Conservation (phyloP, 495 filamentous ascomycete species). For the Pseudotulostoma volvatum region DNA sequence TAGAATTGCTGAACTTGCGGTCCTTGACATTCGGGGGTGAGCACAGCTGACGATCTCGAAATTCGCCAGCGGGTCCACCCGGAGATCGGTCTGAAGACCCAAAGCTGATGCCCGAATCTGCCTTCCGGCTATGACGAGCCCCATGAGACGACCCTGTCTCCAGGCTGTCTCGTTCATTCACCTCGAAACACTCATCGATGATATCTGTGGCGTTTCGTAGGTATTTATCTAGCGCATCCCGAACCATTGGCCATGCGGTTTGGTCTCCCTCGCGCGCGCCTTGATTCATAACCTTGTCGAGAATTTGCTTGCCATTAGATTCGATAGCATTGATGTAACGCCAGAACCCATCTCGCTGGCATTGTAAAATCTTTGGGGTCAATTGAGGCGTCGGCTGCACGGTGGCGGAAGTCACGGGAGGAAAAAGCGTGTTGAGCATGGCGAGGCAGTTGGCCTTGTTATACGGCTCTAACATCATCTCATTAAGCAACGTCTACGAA, state of each 20-base stretch:
- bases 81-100: too few relatives aligned
- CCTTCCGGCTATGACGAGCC: constrained; percentile 34
- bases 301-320: constrained; percentile 36
- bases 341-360: constrained; percentile 51
- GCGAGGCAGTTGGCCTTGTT: constrained; percentile 56
- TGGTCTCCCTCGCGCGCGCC: constrained; percentile 32
- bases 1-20: constrained; percentile 26
- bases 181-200: constrained; percentile 41
- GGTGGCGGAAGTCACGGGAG: constrained; percentile 27
- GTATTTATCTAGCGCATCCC: constrained; percentile 42
- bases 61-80: too few relatives aligned
- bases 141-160: constrained; percentile 12
- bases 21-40: constrained; percentile 9
- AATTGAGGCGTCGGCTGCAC: constrained; percentile 34
- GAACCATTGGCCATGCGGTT: constrained; percentile 41
- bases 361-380: constrained; percentile 33
- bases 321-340: constrained; percentile 45
- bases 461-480: constrained; percentile 47
- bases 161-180: constrained; percentile 32
- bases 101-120: constrained; percentile 51
- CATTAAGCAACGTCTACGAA: constrained; percentile 48
- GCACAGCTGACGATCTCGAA: constrained; percentile 17
- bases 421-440: constrained; percentile 66
- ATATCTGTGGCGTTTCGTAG: constrained; percentile 40
- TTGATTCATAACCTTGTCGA: constrained; percentile 39